Evolutionary conservation across 257 asterid genomes (phyloP).

Genomic region (Solanum microdontum): DNA sequence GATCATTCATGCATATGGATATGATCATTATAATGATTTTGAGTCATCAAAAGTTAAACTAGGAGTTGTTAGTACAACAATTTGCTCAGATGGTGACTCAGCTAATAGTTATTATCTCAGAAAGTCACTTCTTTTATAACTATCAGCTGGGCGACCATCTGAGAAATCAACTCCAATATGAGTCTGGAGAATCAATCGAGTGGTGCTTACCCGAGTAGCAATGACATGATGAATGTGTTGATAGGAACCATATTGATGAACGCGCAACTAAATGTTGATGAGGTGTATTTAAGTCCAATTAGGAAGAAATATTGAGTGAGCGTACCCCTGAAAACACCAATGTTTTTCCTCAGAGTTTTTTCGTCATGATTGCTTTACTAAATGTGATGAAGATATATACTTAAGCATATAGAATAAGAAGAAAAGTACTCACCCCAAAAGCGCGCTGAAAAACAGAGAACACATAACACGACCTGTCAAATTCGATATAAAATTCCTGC

Average conservation of each 20-base stretch:
- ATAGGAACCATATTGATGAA: conserved; percentile 69
- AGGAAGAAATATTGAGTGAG: conserved; percentile 52
- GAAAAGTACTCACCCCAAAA: conserved; percentile 47
- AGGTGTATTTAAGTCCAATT: conserved; percentile 59
- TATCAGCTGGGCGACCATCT: neutral
- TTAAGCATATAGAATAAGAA: neutral
- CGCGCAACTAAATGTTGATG: conserved; percentile 67
- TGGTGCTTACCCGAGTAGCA: conserved; percentile 39
- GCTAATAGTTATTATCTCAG: neutral
- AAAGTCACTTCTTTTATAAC: neutral
- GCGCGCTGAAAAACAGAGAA: conserved; percentile 43
- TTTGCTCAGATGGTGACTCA: neutral
- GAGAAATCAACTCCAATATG: too few relatives aligned
- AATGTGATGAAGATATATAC: neutral
- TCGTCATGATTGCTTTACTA: neutral
- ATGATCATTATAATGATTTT: neutral
- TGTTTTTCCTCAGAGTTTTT: neutral
- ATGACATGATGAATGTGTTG: conserved; percentile 48
- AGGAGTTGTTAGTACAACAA: neutral
- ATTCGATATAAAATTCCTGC: conserved; percentile 4
- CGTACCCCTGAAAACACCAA: conserved; percentile 41
- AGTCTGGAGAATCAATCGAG: neutral
- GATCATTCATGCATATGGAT: neutral
- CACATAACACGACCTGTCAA: conserved; percentile 37
- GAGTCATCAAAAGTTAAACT: neutral